These are phyloP conservation scores for Zangia roseola DNA, from an alignment of 768 basidiomycete species.

Conservation along the genomic window DNA sequence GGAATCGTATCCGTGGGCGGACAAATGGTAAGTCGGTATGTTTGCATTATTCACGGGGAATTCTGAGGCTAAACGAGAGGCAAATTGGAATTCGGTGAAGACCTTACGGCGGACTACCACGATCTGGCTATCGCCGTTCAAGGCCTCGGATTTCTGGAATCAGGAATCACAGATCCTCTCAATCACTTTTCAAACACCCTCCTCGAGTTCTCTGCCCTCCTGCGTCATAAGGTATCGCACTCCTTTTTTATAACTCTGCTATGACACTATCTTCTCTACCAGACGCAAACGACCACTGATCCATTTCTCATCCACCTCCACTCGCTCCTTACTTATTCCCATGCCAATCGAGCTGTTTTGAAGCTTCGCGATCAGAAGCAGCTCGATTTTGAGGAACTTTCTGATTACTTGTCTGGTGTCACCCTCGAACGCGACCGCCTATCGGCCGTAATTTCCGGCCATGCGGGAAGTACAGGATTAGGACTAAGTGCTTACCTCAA, in stretches of 20 bases:
- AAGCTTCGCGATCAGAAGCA: slow-evolving; percentile 98
- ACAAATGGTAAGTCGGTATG: slow-evolving; percentile 72
- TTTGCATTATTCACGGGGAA: slow-evolving; percentile 33
- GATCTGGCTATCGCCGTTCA: slow-evolving; percentile 95
- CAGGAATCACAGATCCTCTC: slow-evolving; percentile 96
- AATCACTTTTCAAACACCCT: slow-evolving; percentile 97
- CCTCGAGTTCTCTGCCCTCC: slow-evolving; percentile 88
- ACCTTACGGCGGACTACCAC: slow-evolving; percentile 96
- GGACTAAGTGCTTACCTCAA: slow-evolving; percentile 88
- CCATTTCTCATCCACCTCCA: slow-evolving; percentile 90
- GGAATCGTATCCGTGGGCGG: slow-evolving; percentile 72
- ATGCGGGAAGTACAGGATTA: slow-evolving; percentile 79
- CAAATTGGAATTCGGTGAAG: slow-evolving; percentile 79
- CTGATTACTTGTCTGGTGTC: slow-evolving; percentile 91
- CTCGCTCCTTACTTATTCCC: slow-evolving; percentile 89
- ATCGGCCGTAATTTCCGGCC: slow-evolving; percentile 86
- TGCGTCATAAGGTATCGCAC: slow-evolving; percentile 72
- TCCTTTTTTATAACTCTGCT: not conserved
- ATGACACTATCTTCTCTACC: slow-evolving; percentile 5
- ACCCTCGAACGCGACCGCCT: slow-evolving; percentile 91
- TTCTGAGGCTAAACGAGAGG: slow-evolving; percentile 89
- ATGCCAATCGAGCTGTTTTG: slow-evolving; percentile 90
- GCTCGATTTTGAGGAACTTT: slow-evolving; percentile 96
- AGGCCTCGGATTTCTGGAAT: slow-evolving; percentile 96
- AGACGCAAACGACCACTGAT: slow-evolving; percentile 91